Percentiles rank a stretch among this genome's conserved stretches.
phyloP scores from a whole-genome alignment of 2,329 filamentous ascomycete genomes.

The Zalaria obscura region DNA sequence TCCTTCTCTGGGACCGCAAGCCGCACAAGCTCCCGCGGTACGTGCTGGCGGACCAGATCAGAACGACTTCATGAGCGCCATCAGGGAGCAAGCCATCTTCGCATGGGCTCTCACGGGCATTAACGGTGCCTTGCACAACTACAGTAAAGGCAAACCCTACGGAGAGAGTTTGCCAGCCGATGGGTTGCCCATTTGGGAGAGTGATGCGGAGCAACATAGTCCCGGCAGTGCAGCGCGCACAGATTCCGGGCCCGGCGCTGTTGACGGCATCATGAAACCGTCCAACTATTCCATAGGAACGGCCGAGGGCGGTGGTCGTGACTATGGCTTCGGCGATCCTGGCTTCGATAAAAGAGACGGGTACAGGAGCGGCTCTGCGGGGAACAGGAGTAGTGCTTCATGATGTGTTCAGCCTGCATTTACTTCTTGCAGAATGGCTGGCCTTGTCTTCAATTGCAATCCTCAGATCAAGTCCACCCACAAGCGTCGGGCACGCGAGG shows the following conservation, averaged over 20 bases:
- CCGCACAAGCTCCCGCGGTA: constrained; percentile 9
- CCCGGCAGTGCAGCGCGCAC: background rate
- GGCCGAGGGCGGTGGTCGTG: background rate
- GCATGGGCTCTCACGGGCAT: constrained; percentile 72
- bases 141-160: constrained; percentile 45
- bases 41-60: constrained; percentile 35
- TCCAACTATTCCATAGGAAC: background rate
- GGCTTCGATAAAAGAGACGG: background rate
- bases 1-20: constrained; percentile 19
- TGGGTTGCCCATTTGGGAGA: constrained; percentile 47
- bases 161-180: constrained; percentile 50
- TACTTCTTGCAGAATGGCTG: no score
- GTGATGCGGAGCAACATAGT: constrained; percentile 8
- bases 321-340: background rate
- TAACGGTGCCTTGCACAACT: constrained; percentile 57
- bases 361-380: background rate
- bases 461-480: no score
- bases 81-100: constrained; percentile 76
- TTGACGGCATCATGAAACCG: background rate
- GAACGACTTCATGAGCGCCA: constrained; percentile 60
- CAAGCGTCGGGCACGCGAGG: no score
- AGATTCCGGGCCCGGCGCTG: background rate
- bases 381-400: no score
- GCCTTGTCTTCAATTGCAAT: no score
- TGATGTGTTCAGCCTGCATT: no score